These are phyloP conservation scores for Tylopilus sp. DNA, from an alignment of 768 basidiomycete species.

Conservation along the genomic window DNA sequence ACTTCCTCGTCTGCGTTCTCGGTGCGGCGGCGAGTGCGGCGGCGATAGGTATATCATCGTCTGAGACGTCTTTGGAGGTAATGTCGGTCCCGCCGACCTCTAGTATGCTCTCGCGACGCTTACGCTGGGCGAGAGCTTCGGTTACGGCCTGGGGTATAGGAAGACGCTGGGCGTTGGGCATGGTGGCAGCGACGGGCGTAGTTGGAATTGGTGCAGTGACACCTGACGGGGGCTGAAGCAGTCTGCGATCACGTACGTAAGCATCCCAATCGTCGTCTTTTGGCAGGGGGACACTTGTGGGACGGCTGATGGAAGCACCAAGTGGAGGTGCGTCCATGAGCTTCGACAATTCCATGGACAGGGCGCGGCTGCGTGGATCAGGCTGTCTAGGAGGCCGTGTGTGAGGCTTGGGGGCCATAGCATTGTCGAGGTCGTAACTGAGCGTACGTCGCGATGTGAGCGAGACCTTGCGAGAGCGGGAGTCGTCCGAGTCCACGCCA, in stretches of 20 bases:
- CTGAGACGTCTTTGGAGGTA: constrained; percentile 33
- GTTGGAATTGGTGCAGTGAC: constrained; percentile 75
- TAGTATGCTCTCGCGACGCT: constrained; percentile 66
- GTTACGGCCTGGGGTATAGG: constrained; percentile 69
- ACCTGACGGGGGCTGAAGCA: constrained; percentile 80
- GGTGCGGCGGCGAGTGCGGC: constrained; percentile 12
- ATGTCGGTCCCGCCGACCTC: constrained; percentile 37
- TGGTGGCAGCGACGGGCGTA: constrained; percentile 39
- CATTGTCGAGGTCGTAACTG: constrained; percentile 59
- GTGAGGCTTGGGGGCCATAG: constrained; percentile 51
- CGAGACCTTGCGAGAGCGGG: constrained; percentile 61
- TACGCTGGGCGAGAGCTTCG: constrained; percentile 70
- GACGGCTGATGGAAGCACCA: constrained; percentile 58
- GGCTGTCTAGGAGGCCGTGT: constrained; percentile 66
- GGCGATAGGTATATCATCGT: constrained; percentile 34
- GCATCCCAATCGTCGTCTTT: constrained; percentile 80
- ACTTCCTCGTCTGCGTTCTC: constrained; percentile 18
- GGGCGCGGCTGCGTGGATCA: constrained; percentile 66
- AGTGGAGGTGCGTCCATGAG: constrained; percentile 41
- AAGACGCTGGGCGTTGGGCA: constrained; percentile 37
- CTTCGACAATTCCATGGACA: constrained; percentile 67
- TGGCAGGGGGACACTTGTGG: constrained; percentile 64
- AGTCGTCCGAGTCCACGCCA: constrained; percentile 42
- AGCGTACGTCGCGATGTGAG: constrained; percentile 65
- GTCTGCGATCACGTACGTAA: constrained; percentile 80